These are phyloP conservation scores for Magnaporthales sp. DNA, from an alignment of 2,329 filamentous ascomycete genomes.

Conservation along the genomic window DNA sequence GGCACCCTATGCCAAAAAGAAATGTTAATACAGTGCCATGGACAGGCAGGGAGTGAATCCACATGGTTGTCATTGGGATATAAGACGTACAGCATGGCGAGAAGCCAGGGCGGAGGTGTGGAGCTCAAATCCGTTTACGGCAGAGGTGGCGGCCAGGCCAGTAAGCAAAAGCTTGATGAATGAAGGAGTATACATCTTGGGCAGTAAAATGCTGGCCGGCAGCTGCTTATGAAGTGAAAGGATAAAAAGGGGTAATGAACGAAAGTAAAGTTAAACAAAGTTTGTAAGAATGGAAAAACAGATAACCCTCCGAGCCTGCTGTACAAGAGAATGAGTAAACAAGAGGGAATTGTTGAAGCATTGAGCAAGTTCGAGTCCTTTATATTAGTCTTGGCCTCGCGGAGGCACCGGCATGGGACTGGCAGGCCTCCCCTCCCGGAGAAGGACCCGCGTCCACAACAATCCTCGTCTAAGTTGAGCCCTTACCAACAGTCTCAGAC, in stretches of 20 bases:
- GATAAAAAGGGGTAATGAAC: conserved; percentile 6
- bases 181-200: conserved; percentile 21
- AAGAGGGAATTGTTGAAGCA: conserved; percentile 6
- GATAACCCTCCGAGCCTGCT: not conserved
- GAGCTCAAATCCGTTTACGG: conserved; percentile 19
- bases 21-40: not conserved
- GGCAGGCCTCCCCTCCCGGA: not conserved
- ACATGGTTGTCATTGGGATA: not conserved
- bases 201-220: conserved; percentile 17
- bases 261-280: conserved; percentile 7
- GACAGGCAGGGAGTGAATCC: not conserved
- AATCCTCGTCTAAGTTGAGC: not conserved
- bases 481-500: not conserved
- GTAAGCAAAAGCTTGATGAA: conserved; percentile 19
- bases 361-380: conserved; percentile 12
- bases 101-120: conserved; percentile 13
- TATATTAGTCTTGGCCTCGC: conserved; percentile 11
- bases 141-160: conserved; percentile 21
- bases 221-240: conserved; percentile 14
- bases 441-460: not conserved
- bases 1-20: conserved; percentile 11
- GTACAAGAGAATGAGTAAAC: conserved; percentile 6
- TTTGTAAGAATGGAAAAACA: not conserved
- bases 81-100: conserved; percentile 10
- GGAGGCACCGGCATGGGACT: not conserved